Conservation (phyloP, 192 early-diverging fungal species). For the Coemansia sp. region DNA sequence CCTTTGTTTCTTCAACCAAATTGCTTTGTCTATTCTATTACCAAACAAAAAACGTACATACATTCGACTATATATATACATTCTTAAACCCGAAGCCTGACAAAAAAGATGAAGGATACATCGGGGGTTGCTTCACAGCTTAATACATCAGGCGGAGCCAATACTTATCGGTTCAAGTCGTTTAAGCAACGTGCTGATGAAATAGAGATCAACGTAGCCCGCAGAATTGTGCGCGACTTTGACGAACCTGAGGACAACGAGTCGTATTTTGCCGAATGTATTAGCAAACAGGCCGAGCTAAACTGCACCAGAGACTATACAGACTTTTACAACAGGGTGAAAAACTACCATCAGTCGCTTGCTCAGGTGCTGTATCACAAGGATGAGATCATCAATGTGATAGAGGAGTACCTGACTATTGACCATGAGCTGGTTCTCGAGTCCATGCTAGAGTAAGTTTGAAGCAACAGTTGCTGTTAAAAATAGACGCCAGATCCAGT, state of each 20-base stretch:
- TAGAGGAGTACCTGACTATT: conserved; percentile 67
- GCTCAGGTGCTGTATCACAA: conserved; percentile 93
- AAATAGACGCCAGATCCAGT: neutral
- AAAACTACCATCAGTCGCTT: conserved; percentile 66
- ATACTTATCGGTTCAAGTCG: conserved; percentile 48
- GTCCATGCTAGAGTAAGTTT: conserved; percentile 76
- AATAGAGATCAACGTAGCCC: conserved; percentile 82
- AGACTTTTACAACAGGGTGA: conserved; percentile 67
- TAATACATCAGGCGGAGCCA: conserved; percentile 46
- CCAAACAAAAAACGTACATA: no score
- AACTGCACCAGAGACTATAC: conserved; percentile 85
- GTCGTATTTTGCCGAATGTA: conserved; percentile 81
- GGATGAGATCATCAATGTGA: conserved; percentile 63
- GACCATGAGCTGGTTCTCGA: conserved; percentile 71
- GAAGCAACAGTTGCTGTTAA: no score
- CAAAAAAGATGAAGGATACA: conserved; percentile 38
- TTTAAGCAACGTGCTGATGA: conserved; percentile 62
- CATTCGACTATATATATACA: no score
- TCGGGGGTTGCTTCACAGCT: conserved; percentile 34
- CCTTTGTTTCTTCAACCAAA: no score
- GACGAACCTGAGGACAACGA: conserved; percentile 61
- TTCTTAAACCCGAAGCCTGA: neutral
- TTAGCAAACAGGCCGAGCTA: conserved; percentile 86
- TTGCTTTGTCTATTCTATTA: no score
- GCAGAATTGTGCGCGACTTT: conserved; percentile 60